A percentile compares a stretch with the other conserved stretches of the same genome.
These are phyloP conservation scores for Tylopilus sp. DNA, from an alignment of 1,284 basidiomycete genomes.

Conservation along the genomic window DNA sequence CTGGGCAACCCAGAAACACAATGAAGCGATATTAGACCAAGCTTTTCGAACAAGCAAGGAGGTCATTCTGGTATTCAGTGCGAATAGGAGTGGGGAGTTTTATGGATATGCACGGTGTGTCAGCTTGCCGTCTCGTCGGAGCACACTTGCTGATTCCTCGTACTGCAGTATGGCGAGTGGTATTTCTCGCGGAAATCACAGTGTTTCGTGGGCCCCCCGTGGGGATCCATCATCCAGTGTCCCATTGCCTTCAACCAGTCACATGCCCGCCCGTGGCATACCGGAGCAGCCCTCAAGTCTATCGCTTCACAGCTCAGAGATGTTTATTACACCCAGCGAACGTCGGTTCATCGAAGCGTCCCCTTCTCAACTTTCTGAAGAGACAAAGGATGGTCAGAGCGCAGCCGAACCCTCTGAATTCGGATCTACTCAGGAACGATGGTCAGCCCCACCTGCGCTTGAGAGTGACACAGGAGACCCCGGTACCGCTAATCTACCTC, in stretches of 20 bases:
- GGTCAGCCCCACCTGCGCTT: conserved; percentile 54
- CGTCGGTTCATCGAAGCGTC: conserved; percentile 38
- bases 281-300: conserved; percentile 15
- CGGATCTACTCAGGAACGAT: conserved; percentile 13
- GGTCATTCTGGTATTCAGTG: conserved; percentile 87
- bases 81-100: conserved; percentile 89
- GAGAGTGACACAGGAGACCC: conserved; percentile 36
- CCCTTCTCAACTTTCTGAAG: conserved; percentile 32
- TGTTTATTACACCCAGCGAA: conserved; percentile 40
- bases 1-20: conserved; percentile 95
- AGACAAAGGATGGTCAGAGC: background rate
- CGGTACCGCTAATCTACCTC: conserved; percentile 30
- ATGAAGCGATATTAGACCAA: conserved; percentile 85
- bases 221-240: conserved; percentile 36
- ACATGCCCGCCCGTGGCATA: conserved; percentile 16
- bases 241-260: conserved; percentile 29
- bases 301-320: background rate
- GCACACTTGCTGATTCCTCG: conserved; percentile 6
- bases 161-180: conserved; percentile 59
- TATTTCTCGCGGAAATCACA: conserved; percentile 48
- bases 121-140: background rate
- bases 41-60: conserved; percentile 85
- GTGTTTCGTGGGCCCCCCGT: conserved; percentile 59
- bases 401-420: background rate
- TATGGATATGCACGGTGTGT: conserved; percentile 81